Base-by-base conservation (phyloP, 768 basidiomycete species). In the Asterophora parasitica region DNA sequence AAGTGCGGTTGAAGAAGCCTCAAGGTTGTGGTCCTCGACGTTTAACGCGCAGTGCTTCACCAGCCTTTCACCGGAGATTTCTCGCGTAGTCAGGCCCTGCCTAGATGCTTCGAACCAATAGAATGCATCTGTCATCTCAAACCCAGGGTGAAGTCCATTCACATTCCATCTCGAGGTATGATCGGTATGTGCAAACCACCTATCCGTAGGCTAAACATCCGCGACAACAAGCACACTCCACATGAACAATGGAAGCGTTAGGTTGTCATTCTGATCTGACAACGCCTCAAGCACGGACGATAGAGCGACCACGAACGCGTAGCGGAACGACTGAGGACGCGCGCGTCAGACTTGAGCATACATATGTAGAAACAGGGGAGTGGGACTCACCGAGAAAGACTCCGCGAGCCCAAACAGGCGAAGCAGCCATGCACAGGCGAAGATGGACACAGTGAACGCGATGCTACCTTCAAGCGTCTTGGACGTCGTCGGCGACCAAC, bases 231-330 rank as follows among this genome's bases (percentile, higher is more conserved):
- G 71, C 69, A 92, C 73, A 61, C 88, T 87, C 92, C 93, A 99
- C 73, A 94, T 83, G 65, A 87, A 98, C 66, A 98, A 69, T n/a
- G 96, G 95, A 52, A 99, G 72, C 34, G 90, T 92, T 55, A 99
- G 74, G 67, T 99, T 99, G 68, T 99, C 96, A 67, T 98, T 98
- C 69, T 99, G 96, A 61, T 86, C 85, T 15, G 91, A 92, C 48
- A 93, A 66, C 12, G 92, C 96, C 68, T 99, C 96, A 54, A 98
- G 74, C 35, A 90, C 63, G 2, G 83, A 82, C 4, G 88, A 75
- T 34, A 88, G 61, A n/a, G 67, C 64, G 23, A 83, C 75, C 26
- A 86, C 82, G 37, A 75, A 56, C 11, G 74, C 64, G 64, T 94
- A 98, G 19, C 83, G 75, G 37, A 69, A 53, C 38, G 77, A 77